Percentiles rank a stretch among this genome's conserved stretches.
Evolutionary conservation across 164 flowering plant genomes (phyloP).

Genomic region (Vitis vinifera): DNA sequence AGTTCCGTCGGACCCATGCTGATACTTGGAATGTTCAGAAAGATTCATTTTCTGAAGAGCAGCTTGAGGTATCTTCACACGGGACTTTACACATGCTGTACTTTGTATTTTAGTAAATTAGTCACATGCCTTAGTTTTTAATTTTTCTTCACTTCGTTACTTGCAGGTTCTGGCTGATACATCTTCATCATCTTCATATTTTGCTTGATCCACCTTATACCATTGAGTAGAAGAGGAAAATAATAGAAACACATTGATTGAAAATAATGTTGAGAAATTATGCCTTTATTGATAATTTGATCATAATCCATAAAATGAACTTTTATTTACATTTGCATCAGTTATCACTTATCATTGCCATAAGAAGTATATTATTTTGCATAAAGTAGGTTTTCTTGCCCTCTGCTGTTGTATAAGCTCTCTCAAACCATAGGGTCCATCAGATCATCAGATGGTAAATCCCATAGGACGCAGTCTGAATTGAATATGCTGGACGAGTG

Average conservation of each 20-base stretch:
- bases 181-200: slow-evolving; percentile 90
- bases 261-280: neutral
- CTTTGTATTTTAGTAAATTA: neutral
- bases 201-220: slow-evolving; percentile 57
- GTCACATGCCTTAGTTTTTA: neutral
- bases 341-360: neutral
- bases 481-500: slow-evolving; percentile 47
- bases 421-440: slow-evolving; percentile 62
- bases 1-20: slow-evolving; percentile 96
- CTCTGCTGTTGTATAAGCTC: neutral
- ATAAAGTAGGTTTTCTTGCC: neutral
- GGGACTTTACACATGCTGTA: neutral
- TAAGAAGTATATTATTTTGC: slow-evolving; percentile 15
- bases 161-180: slow-evolving; percentile 94
- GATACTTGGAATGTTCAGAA: slow-evolving; percentile 95
- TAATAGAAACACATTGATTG: slow-evolving; percentile 7
- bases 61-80: slow-evolving; percentile 72
- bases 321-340: slow-evolving; percentile 26
- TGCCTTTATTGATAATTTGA: neutral
- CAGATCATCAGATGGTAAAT: slow-evolving; percentile 75
- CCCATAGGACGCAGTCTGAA: slow-evolving; percentile 81
- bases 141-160: neutral
- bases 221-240: neutral
- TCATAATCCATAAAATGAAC: slow-evolving; percentile 10
- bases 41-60: slow-evolving; percentile 85